Percentiles rank a stretch among this genome's conserved stretches.
Evolutionary conservation across 768 basidiomycete species (phyloP).

Genomic region (Lyophyllum semitale): DNA sequence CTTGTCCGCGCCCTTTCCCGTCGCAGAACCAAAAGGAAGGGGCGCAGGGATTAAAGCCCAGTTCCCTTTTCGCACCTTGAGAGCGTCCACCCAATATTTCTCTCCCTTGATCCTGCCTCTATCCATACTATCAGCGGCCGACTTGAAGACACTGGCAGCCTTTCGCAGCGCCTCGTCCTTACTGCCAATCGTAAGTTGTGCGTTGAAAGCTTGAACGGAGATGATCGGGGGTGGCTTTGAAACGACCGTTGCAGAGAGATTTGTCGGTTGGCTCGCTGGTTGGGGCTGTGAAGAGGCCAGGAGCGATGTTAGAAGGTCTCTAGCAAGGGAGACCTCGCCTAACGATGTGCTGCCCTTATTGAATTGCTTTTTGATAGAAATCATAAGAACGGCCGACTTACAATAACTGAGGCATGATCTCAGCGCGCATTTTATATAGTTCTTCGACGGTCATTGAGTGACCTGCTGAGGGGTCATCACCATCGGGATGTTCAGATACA

Average conservation of each 20-base stretch:
- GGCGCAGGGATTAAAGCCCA: constrained; percentile 84
- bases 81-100: constrained; percentile 80
- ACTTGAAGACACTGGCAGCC: constrained; percentile 70
- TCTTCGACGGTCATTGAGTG: constrained; percentile 74
- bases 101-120: constrained; percentile 61
- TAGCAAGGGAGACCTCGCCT: constrained; percentile 80
- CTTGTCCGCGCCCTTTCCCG: constrained; percentile 77
- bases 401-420: constrained; percentile 73
- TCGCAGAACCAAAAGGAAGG: constrained; percentile 66
- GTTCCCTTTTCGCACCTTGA: constrained; percentile 73
- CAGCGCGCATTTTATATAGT: constrained; percentile 69
- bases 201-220: constrained; percentile 72
- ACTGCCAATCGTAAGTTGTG: constrained; percentile 71
- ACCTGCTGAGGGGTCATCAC: constrained; percentile 23
- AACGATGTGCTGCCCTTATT: constrained; percentile 56
- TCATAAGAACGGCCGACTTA: constrained; percentile 39
- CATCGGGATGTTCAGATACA: constrained; percentile 26
- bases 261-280: constrained; percentile 17
- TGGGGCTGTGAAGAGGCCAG: constrained; percentile 37
- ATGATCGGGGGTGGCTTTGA: constrained; percentile 64
- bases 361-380: constrained; percentile 1
- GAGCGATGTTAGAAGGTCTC: constrained; percentile 65
- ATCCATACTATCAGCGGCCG: constrained; percentile 71
- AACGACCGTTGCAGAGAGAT: constrained; percentile 63
- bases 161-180: constrained; percentile 81